Conservation (phyloP, 2,329 filamentous ascomycete genomes). For the Verticillium albo-atrum region DNA sequence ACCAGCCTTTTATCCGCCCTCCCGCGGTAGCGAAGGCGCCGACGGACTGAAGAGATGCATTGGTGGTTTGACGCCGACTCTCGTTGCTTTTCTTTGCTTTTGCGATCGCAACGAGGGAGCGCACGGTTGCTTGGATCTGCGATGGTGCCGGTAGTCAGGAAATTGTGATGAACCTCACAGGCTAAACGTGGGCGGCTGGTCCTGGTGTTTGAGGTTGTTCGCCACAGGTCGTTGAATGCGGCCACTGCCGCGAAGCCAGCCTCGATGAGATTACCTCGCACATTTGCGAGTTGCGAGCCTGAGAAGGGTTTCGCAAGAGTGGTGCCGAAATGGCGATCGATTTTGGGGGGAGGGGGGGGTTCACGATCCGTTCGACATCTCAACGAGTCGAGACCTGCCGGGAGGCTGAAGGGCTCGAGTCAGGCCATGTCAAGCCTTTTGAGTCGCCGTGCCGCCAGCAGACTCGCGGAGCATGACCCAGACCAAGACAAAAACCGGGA, state of each 20-base stretch:
- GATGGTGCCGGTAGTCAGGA: neutral
- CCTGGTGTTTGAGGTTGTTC: neutral
- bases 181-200: neutral
- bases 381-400: neutral
- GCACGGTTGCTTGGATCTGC: neutral
- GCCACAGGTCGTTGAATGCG: neutral
- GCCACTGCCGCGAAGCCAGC: neutral
- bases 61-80: neutral
- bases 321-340: no score
- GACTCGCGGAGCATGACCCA: neutral
- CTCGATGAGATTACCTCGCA: neutral
- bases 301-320: neutral
- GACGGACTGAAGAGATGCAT: neutral
- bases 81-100: neutral
- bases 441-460: neutral
- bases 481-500: neutral
- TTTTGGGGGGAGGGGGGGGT: no score
- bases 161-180: neutral
- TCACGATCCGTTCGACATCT: no score
- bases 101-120: neutral
- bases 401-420: neutral
- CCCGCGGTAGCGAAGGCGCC: neutral
- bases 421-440: neutral
- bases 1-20: neutral
- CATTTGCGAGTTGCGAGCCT: neutral